Base-by-base conservation (phyloP, 805 yeast species). In the Yarrowia sp. region DNA sequence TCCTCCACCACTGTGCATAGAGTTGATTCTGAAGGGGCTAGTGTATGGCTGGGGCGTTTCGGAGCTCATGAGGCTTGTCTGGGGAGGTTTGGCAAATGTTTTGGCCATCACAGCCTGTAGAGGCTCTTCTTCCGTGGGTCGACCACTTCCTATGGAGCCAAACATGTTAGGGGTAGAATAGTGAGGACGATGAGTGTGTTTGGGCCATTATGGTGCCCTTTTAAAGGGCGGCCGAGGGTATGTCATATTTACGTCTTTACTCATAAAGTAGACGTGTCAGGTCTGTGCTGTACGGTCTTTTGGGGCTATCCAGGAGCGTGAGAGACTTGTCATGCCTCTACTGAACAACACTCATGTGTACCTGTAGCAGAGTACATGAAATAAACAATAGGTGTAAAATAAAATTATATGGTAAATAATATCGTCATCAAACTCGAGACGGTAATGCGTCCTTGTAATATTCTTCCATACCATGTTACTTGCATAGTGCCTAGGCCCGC, bases 1-100 rank as follows among this genome's bases (percentile, higher is more conserved):
- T 6, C 30, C 59, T 21, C 41, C 40, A 4, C 40, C 46, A 14
- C 61, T 54, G 46, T 54, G 61, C 61, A 54, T 54, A 17, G 61
- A 54, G 26, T 9, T 26, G 61, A 36, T n/a, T 10, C 61, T 17
- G 21, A 54, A 54, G 4, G 41, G 46, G 12, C 61, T 41, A 8
- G 61, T 21, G 35, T 36, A 38, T 16, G 58, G 30, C 22, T 51
- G 58, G 17, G 58, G 41, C 19, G 41, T 51, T 14, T 51, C 58
- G 2, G 51, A 6, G 22, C 16, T 9, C 35, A 17, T n/a, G 35
- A 28, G 35, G 5, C 22, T 17, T 14, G 22, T 19, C 17, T 14
- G 24, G 5, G 38, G 30, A 10, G 58, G 58, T 35, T 51, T 51
- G 28, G 32, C 58, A 51, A 51, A 51, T 9, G 22, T 51, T 22